A percentile compares a stretch with the other conserved stretches of the same genome.
These are phyloP conservation scores for Grosmannia huntii DNA, from an alignment of 2,329 filamentous ascomycete species.

Conservation along the genomic window DNA sequence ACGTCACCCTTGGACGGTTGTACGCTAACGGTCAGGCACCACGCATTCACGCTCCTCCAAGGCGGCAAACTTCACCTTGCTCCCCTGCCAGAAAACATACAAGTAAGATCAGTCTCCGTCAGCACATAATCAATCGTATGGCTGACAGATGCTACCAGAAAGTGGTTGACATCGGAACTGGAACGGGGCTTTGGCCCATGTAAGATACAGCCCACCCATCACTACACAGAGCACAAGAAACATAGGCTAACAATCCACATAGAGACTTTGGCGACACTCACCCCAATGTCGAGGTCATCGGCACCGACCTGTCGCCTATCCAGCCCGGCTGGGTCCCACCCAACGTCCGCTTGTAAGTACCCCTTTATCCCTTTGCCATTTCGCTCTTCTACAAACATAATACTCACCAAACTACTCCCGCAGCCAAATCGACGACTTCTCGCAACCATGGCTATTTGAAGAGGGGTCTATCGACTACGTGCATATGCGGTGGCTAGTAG, in stretches of 20 bases:
- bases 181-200: slow-evolving; percentile 27
- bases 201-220: too few species aligned
- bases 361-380: neutral
- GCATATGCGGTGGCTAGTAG: slow-evolving; percentile 15
- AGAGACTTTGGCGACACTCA: slow-evolving; percentile 28
- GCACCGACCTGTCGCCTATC: slow-evolving; percentile 30
- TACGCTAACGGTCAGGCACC: slow-evolving; percentile 11
- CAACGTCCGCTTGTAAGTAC: slow-evolving; percentile 3
- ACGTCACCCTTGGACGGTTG: too few species aligned
- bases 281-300: slow-evolving; percentile 27
- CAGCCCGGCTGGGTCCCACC: slow-evolving; percentile 9
- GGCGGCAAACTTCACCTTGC: slow-evolving; percentile 16
- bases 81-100: slow-evolving; percentile 13
- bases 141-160: neutral
- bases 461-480: slow-evolving; percentile 15
- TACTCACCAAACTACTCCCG: too few species aligned
- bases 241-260: neutral
- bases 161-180: slow-evolving; percentile 8
- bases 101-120: neutral
- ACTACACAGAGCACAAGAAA: too few species aligned
- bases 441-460: slow-evolving; percentile 14
- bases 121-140: too few species aligned
- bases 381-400: too few species aligned
- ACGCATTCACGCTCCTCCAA: slow-evolving; percentile 13
- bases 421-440: slow-evolving; percentile 17